Percentiles rank a stretch among this genome's conserved stretches.
Evolutionary conservation across 139 green algal species (phyloP).

Genomic region (Spirogloea muscicola): DNA sequence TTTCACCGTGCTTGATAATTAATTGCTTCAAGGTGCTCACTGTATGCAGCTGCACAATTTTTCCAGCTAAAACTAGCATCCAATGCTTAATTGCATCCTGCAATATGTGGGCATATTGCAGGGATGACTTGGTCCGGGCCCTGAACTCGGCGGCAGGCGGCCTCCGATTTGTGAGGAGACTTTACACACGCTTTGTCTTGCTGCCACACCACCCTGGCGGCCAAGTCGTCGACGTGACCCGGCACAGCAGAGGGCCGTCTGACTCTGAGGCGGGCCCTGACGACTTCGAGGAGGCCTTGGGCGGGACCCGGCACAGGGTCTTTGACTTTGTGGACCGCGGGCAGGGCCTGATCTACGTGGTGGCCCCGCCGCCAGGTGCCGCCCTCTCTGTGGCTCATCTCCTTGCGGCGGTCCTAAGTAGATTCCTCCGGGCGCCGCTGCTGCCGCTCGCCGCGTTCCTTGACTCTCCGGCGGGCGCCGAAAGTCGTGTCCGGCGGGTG

Average conservation of each 20-base stretch:
- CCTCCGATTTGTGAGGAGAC: conserved; percentile 14
- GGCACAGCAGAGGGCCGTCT: not conserved
- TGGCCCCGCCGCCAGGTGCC: conserved; percentile 41
- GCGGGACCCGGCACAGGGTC: not conserved
- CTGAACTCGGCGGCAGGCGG: not conserved
- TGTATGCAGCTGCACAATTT: no score
- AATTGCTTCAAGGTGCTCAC: no score
- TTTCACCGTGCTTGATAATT: no score
- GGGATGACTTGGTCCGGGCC: not conserved
- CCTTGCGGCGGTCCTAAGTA: conserved; percentile 52
- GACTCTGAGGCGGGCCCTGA: not conserved
- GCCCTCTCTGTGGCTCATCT: conserved; percentile 44
- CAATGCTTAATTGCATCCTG: no score
- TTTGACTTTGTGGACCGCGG: conserved; percentile 20
- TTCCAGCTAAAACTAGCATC: no score
- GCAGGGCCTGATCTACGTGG: conserved; percentile 39
- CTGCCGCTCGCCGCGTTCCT: conserved; percentile 63
- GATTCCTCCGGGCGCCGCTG: conserved; percentile 53
- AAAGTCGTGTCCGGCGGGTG: not conserved
- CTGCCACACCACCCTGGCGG: conserved; percentile 11
- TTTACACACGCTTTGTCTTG: conserved; percentile 30
- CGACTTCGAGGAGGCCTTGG: conserved; percentile 3
- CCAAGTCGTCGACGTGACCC: not conserved
- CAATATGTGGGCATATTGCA: no score
- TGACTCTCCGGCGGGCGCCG: conserved; percentile 3